Base-by-base conservation (phyloP, 2,329 filamentous ascomycete species). In the Acrocalymma vagum region DNA sequence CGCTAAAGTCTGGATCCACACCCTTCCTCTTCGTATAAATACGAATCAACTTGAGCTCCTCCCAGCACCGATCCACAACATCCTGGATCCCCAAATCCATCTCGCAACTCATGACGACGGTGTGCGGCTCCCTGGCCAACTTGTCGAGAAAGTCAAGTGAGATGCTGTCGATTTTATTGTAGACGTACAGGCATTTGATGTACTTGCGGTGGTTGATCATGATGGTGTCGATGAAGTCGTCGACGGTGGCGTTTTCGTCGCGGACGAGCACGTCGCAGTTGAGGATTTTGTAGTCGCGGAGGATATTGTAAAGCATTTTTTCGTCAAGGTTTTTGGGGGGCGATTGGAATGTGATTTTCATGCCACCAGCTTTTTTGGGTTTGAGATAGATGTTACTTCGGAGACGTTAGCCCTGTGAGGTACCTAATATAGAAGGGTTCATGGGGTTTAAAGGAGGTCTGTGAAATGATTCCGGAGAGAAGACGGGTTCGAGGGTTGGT, bases 151-250 rank as follows among this genome's bases (percentile, higher is more conserved):
- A 95, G 67, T 96, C 91, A 53, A 99, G 82, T 27, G 88, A 93
- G 46, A 99, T 89, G 69, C 84, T 87, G 75, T 99, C 94, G 74
- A 99, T 95, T 76, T 99, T 99, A 86, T 99, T 99, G 84, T 99
- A 99, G 21, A 97, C 93, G 74, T 99, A 99, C 21, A 99, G 80
- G 42, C 84, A 87, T 66, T 83, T 82, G 77, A 99, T 96, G 78
- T 99, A 99, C 72, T 95, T 99, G 65, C 94, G 81, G 77, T 99
- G 94, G 67, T 96, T 90, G 72, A 94, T 95, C 93, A 97, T 97
- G 73, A 99, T 96, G 48, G 96, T 91, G 71, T 99, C 94, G 75
- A 99, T 99, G 71, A 99, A 88, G 72, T 99, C 93, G 74, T 99
- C 94, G 23, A 99, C 91, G 1, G 94, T 97, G 26, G 82, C 82